Percentiles rank a stretch among this genome's conserved stretches.
Evolutionary conservation across 306 rosid genomes (phyloP).

Genomic region (Fagus crenata): DNA sequence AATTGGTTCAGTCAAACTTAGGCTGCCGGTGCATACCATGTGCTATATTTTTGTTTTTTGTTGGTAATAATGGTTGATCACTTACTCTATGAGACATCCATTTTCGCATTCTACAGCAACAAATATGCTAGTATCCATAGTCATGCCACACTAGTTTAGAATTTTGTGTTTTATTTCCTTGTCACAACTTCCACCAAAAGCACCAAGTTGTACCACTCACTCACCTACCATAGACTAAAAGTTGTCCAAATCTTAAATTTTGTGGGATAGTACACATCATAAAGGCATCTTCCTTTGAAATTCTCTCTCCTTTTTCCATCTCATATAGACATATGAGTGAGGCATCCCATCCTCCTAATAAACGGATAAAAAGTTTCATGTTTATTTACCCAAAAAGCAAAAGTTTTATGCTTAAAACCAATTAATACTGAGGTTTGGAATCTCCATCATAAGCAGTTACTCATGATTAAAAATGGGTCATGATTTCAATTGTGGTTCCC

Average conservation of each 20-base stretch:
- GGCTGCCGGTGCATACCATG: neutral
- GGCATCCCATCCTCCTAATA: neutral
- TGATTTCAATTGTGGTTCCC: conserved; percentile 2
- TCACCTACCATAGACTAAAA: neutral
- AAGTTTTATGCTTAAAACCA: neutral
- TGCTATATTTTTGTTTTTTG: neutral
- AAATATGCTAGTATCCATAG: too few species aligned
- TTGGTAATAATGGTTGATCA: neutral
- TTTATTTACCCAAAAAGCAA: neutral
- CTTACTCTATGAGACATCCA: too few species aligned
- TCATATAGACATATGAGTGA: neutral
- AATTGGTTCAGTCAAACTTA: neutral
- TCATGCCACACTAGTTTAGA: too few species aligned
- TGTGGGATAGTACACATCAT: neutral
- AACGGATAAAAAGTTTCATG: neutral
- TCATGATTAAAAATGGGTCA: neutral
- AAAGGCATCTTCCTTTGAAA: neutral
- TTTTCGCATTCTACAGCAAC: too few species aligned
- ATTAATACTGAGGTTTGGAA: neutral
- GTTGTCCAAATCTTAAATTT: neutral
- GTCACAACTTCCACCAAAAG: neutral
- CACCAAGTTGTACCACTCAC: neutral
- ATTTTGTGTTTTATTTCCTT: neutral
- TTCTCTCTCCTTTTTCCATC: neutral
- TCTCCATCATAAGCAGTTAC: neutral